These are phyloP conservation scores for Wickerhamomyces bovis DNA, from an alignment of 805 yeast genomes.

Conservation along the genomic window DNA sequence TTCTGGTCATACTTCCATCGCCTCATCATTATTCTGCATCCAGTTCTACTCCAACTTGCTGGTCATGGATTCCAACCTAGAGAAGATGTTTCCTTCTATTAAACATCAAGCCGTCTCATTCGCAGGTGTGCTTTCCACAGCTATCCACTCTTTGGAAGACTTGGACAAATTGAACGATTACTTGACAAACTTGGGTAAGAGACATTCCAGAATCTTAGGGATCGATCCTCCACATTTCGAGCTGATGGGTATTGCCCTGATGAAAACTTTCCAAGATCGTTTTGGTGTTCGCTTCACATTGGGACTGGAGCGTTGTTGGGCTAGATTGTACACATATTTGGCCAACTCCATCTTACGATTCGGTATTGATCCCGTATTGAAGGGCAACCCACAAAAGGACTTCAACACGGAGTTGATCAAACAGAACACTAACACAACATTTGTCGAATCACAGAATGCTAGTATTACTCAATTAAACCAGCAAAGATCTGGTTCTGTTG, in stretches of 20 bases:
- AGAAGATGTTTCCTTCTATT: slow-evolving; percentile 63
- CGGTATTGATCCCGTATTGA: slow-evolving; percentile 35
- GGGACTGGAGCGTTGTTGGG: slow-evolving; percentile 66
- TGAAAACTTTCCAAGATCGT: slow-evolving; percentile 63
- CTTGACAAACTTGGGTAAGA: slow-evolving; percentile 57
- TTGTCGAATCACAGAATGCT: not conserved
- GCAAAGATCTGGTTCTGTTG: slow-evolving; percentile 1
- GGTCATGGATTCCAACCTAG: slow-evolving; percentile 53
- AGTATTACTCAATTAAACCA: slow-evolving; percentile 2
- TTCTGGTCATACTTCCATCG: slow-evolving; percentile 28
- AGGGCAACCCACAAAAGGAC: slow-evolving; percentile 23
- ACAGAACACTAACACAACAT: not conserved
- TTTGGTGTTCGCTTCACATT: slow-evolving; percentile 46
- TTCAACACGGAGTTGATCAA: slow-evolving; percentile 5
- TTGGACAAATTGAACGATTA: slow-evolving; percentile 52
- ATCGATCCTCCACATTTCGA: slow-evolving; percentile 64
- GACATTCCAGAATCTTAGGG: slow-evolving; percentile 70
- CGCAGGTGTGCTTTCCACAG: slow-evolving; percentile 69
- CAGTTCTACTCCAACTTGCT: slow-evolving; percentile 71
- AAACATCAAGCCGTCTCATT: slow-evolving; percentile 75
- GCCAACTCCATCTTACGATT: slow-evolving; percentile 59
- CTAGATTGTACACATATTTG: slow-evolving; percentile 59
- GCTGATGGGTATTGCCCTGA: slow-evolving; percentile 66
- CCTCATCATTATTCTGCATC: slow-evolving; percentile 61
- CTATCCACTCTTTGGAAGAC: slow-evolving; percentile 59